Conservation (phyloP, 2,329 filamentous ascomycete species). For the Colletotrichum brevisporum region DNA sequence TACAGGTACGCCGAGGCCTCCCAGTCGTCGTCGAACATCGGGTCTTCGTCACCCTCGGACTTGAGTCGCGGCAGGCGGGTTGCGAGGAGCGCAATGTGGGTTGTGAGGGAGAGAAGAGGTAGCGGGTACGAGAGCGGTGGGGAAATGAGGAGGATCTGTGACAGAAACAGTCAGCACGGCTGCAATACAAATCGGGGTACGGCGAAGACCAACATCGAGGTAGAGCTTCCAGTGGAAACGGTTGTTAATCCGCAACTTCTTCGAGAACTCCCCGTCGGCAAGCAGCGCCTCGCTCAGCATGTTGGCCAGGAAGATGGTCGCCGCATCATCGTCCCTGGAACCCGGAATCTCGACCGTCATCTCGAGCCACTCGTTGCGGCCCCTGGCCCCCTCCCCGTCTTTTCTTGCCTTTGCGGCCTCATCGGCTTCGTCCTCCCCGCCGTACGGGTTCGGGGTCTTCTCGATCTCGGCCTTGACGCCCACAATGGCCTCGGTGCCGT, state of each 20-base stretch:
- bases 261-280: slow-evolving; percentile 77
- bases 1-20: slow-evolving; percentile 85
- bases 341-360: slow-evolving; percentile 93
- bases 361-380: slow-evolving; percentile 83
- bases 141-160: slow-evolving; percentile 91
- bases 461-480: slow-evolving; percentile 97
- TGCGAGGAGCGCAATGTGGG: slow-evolving; percentile 91
- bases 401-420: slow-evolving; percentile 51
- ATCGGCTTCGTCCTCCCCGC: slow-evolving; percentile 54
- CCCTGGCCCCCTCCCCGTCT: slow-evolving; percentile 56
- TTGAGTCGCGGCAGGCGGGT: slow-evolving; percentile 87
- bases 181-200: background rate
- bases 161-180: slow-evolving; percentile 1
- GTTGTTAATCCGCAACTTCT: slow-evolving; percentile 86
- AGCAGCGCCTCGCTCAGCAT: slow-evolving; percentile 92
- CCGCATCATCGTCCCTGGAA: slow-evolving; percentile 88
- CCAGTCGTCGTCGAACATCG: slow-evolving; percentile 99
- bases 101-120: slow-evolving; percentile 91
- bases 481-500: slow-evolving; percentile 96
- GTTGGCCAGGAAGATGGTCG: slow-evolving; percentile 87
- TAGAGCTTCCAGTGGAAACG: slow-evolving; percentile 98
- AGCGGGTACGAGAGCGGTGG: slow-evolving; percentile 93
- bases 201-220: slow-evolving; percentile 79
- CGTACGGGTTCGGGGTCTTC: slow-evolving; percentile 64
- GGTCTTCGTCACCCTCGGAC: slow-evolving; percentile 94